Evolutionary conservation across 257 asterid genomes (phyloP), one percentile per base, ranked within the genome.

Genomic region (Primulina huaijiensis): DNA sequence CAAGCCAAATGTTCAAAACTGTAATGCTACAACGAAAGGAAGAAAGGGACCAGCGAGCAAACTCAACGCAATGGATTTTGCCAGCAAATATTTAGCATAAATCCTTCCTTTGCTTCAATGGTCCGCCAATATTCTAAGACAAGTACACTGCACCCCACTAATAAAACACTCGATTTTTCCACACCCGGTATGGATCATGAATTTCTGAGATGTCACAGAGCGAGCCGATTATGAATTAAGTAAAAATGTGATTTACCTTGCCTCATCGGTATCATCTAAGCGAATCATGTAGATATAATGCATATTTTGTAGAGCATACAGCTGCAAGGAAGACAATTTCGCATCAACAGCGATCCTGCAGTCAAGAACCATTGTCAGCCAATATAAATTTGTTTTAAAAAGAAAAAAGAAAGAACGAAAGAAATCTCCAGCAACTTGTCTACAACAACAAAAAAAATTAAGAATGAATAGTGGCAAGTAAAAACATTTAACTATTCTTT

Each of bases 251-350:
- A 62, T 60, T 40, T 80, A 89, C 99, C 95, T 85, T 71, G 97
- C 96, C 81, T 87, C 89, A 71, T 91, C 96, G 76, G 77, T 81
- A 67, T 88, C 82, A 73, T 91, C 92, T 76, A 91, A 91, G 81
- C 99, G 92, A 75, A 94, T 89, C 99, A 94, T 94, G 76, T 94
- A 81, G 77, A 90, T 85, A 67, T 91, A 91, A 82, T 94, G 97
- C 82, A 94, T 89, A 81, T 94, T 94, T 80, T 94, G 95, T 62
- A 94, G 83, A 77, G 99, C 96, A 73, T 91, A 79, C 65, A 91
- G 84, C 83, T 89, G 91, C 81, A 83, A 77, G 57, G 85, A 74
- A 63, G 86, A 60, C 70, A 84, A 78, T 27, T 91, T 85, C 64
- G 92, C 96, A 52, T 73, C 58, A 55, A 74, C 77, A 74, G 96